Percentiles rank a stretch among this genome's conserved stretches.
These are phyloP conservation scores for Glomus cerebriforme DNA, from an alignment of 192 early-diverging fungal species.

Conservation along the genomic window DNA sequence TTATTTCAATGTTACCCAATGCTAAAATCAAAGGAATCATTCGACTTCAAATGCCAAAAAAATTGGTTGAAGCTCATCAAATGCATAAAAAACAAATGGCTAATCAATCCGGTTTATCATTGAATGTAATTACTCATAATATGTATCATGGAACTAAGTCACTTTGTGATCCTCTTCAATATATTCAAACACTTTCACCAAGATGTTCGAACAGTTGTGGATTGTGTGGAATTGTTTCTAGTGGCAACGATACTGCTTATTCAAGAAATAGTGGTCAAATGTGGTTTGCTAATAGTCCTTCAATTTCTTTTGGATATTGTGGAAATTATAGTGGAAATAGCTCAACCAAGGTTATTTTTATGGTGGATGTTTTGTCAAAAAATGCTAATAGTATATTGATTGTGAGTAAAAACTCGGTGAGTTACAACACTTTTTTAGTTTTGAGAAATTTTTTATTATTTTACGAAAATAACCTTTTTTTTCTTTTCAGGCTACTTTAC, in stretches of 20 bases:
- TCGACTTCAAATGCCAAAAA: constrained; percentile 10
- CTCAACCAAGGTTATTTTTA: neutral
- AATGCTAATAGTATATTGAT: neutral
- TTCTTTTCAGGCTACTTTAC: too few relatives aligned
- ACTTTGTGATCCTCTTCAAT: neutral
- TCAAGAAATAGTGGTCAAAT: neutral
- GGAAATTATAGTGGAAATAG: too few relatives aligned
- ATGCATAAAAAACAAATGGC: neutral
- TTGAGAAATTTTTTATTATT: too few relatives aligned
- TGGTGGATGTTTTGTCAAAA: neutral
- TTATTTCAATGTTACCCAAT: neutral
- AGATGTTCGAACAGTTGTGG: neutral
- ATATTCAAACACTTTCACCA: neutral
- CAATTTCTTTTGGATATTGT: constrained; percentile 4
- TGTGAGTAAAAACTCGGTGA: neutral
- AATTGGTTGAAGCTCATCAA: constrained; percentile 9
- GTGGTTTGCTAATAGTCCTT: constrained; percentile 1
- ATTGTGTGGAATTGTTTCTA: constrained; percentile 2
- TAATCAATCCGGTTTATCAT: neutral
- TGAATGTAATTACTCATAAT: neutral
- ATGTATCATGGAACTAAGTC: constrained; percentile 14
- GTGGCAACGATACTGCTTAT: neutral
- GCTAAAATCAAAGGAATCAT: constrained; percentile 11
- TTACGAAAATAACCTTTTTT: too few relatives aligned
- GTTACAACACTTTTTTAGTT: neutral